Evolutionary conservation across 225 moss, liverwort and hornwort genomes (phyloP).

Genomic region (Bryum argenteum): DNA sequence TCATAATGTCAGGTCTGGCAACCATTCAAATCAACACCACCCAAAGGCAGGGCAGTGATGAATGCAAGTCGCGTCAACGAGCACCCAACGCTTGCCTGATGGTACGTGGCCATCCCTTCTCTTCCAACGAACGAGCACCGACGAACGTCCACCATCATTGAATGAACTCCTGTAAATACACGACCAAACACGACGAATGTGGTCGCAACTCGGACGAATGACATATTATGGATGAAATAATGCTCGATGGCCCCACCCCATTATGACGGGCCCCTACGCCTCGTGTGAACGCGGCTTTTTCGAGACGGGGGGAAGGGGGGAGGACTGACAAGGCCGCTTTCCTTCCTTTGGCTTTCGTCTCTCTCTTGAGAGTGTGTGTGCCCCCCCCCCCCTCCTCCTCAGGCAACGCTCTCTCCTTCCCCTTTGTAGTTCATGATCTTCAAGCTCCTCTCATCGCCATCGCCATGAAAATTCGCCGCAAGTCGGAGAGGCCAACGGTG

Average conservation of each 20-base stretch:
- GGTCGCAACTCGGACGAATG: background rate
- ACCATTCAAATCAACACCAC: constrained; percentile 35
- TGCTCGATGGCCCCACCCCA: constrained; percentile 28
- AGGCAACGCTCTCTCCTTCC: constrained; percentile 13
- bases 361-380: background rate
- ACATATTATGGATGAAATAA: constrained; percentile 24
- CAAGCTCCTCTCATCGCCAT: background rate
- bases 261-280: constrained; percentile 8
- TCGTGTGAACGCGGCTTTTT: constrained; percentile 46
- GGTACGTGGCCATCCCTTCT: background rate
- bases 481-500: constrained; percentile 34
- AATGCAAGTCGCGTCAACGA: constrained; percentile 50
- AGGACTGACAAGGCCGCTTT: constrained; percentile 47
- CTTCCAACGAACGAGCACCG: background rate
- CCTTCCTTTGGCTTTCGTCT: constrained; percentile 34
- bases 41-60: constrained; percentile 35
- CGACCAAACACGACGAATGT: too few relatives aligned
- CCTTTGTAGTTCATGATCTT: constrained; percentile 21
- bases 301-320: constrained; percentile 6
- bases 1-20: constrained; percentile 26
- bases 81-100: constrained; percentile 25
- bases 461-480: constrained; percentile 57
- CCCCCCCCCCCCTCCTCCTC: too few relatives aligned
- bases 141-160: background rate
- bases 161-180: too few relatives aligned